Conservation (phyloP, 441 rosid genomes). For the Erysimum pusillum region DNA sequence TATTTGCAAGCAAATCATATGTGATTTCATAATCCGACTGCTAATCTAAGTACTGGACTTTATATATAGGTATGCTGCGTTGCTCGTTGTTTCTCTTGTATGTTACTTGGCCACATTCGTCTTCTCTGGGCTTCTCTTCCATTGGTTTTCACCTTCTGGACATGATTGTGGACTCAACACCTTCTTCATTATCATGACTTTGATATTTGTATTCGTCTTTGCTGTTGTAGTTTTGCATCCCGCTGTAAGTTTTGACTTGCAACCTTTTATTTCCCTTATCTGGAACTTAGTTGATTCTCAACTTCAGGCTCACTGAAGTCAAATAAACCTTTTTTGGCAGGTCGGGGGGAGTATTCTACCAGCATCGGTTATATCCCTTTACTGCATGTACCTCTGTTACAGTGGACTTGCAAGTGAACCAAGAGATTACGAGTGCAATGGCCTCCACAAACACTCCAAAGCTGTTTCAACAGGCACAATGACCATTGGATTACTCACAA, state of each 20-base stretch:
- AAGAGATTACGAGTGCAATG: conserved; percentile 84
- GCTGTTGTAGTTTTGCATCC: conserved; percentile 88
- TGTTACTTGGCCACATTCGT: conserved; percentile 82
- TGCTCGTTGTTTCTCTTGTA: conserved; percentile 79
- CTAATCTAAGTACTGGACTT: conserved; percentile 10
- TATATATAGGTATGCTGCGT: conserved; percentile 73
- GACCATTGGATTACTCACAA: conserved; percentile 80
- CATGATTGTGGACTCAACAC: conserved; percentile 94
- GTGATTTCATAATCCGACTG: neutral
- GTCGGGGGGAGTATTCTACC: conserved; percentile 89
- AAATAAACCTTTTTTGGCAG: conserved; percentile 49
- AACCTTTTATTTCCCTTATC: neutral
- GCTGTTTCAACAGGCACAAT: conserved; percentile 85
- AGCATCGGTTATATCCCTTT: conserved; percentile 83
- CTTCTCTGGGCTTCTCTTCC: conserved; percentile 95
- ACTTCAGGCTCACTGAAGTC: conserved; percentile 17
- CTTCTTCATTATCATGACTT: conserved; percentile 74
- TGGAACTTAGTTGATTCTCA: conserved; percentile 3
- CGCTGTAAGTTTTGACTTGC: conserved; percentile 65
- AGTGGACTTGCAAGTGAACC: conserved; percentile 96
- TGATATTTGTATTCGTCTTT: conserved; percentile 71
- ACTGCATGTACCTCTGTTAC: conserved; percentile 92
- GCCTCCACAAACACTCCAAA: conserved; percentile 84
- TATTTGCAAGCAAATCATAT: neutral
- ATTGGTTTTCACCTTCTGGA: conserved; percentile 95